Percentiles rank a stretch among this genome's conserved stretches.
phyloP scores from a whole-genome alignment of 495 filamentous ascomycete genomes.

The Lepidopterella palustris region DNA sequence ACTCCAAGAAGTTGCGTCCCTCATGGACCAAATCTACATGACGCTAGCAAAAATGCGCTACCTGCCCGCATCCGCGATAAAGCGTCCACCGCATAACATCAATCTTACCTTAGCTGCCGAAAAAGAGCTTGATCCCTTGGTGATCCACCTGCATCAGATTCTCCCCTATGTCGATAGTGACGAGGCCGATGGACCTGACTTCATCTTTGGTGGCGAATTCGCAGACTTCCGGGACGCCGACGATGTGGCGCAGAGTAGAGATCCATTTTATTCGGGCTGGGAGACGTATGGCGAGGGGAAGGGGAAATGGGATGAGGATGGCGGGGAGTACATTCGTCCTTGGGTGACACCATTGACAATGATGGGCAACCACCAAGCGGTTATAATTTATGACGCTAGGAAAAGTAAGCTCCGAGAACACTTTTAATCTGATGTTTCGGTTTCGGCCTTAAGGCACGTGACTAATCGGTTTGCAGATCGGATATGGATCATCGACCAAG shows the following conservation, averaged over 20 bases:
- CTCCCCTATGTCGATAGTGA: conserved; percentile 3
- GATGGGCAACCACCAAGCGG: conserved; percentile 2
- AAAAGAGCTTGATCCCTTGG: background rate
- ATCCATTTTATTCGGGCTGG: background rate
- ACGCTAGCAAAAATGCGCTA: conserved; percentile 9
- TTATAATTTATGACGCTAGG: conserved; percentile 25
- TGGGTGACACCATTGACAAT: conserved; percentile 8
- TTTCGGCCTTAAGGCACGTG: no score
- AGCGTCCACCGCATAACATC: conserved; percentile 1
- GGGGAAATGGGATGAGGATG: background rate
- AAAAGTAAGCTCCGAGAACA: no score
- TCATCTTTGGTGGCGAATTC: conserved; percentile 2
- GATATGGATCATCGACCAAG: conserved; percentile 24
- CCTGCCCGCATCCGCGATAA: conserved; percentile 4
- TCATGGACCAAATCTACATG: conserved; percentile 7
- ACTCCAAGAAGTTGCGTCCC: background rate
- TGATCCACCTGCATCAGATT: background rate
- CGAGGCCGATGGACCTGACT: background rate
- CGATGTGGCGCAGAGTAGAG: conserved; percentile 3
- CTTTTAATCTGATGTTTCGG: no score
- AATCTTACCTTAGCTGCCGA: background rate
- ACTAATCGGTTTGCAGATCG: no score
- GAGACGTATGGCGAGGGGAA: background rate
- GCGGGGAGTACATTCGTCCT: conserved; percentile 2
- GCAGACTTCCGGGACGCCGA: conserved; percentile 7